Base-by-base conservation (phyloP, 208 protist species). In the Acanthamoeba sp. region DNA sequence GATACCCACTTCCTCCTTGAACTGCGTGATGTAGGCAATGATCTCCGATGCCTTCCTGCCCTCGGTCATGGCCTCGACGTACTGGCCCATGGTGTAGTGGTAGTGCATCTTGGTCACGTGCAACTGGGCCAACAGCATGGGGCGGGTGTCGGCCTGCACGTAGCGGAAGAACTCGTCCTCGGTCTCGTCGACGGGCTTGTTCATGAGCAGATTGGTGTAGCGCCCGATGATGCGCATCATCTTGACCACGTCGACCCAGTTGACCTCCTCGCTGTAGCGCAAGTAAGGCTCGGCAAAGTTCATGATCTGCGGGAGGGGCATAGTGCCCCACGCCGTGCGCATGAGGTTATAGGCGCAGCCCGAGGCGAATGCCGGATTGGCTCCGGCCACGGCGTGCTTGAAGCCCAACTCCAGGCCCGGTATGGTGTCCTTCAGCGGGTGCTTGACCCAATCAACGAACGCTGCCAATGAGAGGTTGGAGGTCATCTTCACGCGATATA, bases 1-100 rank as follows among this genome's bases (percentile, higher is more conserved):
- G n/a, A 40, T 91, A 87, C 78, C 78, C n/a, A 87, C 78, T 87
- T 87, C 78, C 29, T 87, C 42, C 45, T 87, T 87, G 78, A 87
- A 87, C 48, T 87, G 78, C 9, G 27, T 18, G 45, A 87, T 87
- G 48, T 29, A 87, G n/a, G 45, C 40, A 27, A 87, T 9, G 29
- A 29, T 29, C 10, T 59, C 18, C 45, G 32, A 14, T 14, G 45
- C 45, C 45, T 48, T 48, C 45, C 45, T 2, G 45, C 45, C 45
- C 45, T 48, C 45, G 45, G 45, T 10, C 45, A 48, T 10, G 45
- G 45, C 45, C 45, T 48, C 45, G 45, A 3, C 45, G 45, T 48
- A 48, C 6, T 10, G 45, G 45, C 45, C 10, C 45, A 48, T 48
- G 3, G 45, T 48, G 45, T 48, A 48, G 24, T 36, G 3, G 12